These are phyloP conservation scores for Aspergillus cejpii DNA, from an alignment of 2,329 filamentous ascomycete genomes.

Conservation along the genomic window DNA sequence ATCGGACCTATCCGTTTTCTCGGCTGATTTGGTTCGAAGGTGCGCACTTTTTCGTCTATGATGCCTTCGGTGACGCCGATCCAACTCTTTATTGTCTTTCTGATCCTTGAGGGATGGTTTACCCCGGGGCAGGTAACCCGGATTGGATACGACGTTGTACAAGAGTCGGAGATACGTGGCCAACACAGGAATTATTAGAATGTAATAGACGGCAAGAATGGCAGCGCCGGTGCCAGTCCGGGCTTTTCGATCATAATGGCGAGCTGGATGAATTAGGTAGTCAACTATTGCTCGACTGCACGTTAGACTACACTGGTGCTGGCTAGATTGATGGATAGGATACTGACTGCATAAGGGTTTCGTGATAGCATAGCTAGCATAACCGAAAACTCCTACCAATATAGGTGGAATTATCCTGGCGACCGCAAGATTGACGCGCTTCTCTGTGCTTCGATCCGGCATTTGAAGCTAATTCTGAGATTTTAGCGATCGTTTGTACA, in stretches of 20 bases:
- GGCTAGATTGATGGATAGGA: neutral
- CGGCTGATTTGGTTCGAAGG: constrained; percentile 18
- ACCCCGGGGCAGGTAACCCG: constrained; percentile 67
- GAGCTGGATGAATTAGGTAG: constrained; percentile 57
- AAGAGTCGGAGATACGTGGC: constrained; percentile 65
- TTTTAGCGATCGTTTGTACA: constrained; percentile 11
- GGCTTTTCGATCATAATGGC: constrained; percentile 34
- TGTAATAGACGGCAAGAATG: constrained; percentile 65
- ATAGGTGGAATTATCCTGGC: constrained; percentile 64
- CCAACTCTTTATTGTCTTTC: constrained; percentile 15
- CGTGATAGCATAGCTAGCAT: constrained; percentile 65
- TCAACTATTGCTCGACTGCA: constrained; percentile 48
- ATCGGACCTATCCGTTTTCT: constrained; percentile 18
- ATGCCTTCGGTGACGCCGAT: constrained; percentile 14
- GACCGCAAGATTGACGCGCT: constrained; percentile 51
- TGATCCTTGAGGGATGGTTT: constrained; percentile 32
- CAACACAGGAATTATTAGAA: constrained; percentile 62
- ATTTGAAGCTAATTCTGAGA: constrained; percentile 23
- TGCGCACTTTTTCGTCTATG: constrained; percentile 21
- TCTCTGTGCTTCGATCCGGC: constrained; percentile 27
- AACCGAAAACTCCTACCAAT: constrained; percentile 59
- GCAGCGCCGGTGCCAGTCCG: constrained; percentile 56
- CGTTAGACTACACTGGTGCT: neutral
- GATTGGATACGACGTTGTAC: constrained; percentile 59
- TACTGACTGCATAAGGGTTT: constrained; percentile 61